Evolutionary conservation across 768 basidiomycete species (phyloP), one percentile per base, ranked within the genome.

Genomic region (Leccinum arenicola): DNA sequence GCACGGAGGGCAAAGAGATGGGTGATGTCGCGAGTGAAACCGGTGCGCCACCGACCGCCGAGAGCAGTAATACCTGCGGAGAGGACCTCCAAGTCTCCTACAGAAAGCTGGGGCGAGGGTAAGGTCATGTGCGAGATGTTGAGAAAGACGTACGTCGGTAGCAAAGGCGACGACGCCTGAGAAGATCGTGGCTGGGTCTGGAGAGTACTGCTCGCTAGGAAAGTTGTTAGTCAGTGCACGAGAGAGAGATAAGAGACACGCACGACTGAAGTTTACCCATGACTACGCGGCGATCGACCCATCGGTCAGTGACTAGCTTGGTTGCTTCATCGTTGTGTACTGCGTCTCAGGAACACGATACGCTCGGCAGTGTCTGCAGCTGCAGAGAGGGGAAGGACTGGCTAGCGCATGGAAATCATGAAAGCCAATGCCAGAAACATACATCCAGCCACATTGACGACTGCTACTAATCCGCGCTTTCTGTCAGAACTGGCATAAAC

Each of bases 1-100:
- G 68, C 52, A 56, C 76, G 73, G 33, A 87, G 73, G 33, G 85
- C 84, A 64, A 95, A 89, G 52, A 96, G 81, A 69, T 96, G 95
- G 0, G 95, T 95, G 21, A 93, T 88, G 58, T 96, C 94, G 58
- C 82, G 80, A 0, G 93, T 94, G 51, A 95, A 80, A 9, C 84
- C 85, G 0, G 75, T 73, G 23, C 91, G 82, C 85, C 86, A 92
- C 71, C 91, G 87, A 0, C 95, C 95, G 4, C 95, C 93, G 5
- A 91, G 82, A 0, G 86, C 83, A 1, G 80, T 79, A 33, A 95
- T 84, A 0, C 87, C 90, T 0, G 85, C 88, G 0, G 82, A 80
- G 45, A 96, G 81, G 27, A 29, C 27, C 27, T 29, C 27, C 27
- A 29, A 29, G 27, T 29, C 27, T 8, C 27, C 27, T 29, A 9